Evolutionary conservation across 2,329 filamentous ascomycete genomes (phyloP).

Genomic region (Colletotrichum sp.): DNA sequence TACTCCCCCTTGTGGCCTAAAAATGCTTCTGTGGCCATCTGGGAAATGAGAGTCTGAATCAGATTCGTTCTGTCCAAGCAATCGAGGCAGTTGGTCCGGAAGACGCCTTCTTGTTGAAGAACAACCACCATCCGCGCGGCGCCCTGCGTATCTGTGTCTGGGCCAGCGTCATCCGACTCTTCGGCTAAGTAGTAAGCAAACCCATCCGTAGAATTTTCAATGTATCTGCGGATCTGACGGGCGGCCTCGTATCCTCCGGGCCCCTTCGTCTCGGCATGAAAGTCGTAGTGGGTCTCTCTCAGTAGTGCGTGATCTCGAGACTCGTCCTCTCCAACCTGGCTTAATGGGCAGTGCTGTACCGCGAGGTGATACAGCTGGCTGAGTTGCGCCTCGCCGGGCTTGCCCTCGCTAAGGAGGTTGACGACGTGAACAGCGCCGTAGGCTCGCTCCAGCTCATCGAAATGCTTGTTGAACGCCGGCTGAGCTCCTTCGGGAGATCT

Average conservation of each 20-base stretch:
- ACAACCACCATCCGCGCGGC: slow-evolving; percentile 66
- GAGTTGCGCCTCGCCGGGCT: slow-evolving; percentile 84
- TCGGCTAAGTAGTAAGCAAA: slow-evolving; percentile 94
- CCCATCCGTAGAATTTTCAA: slow-evolving; percentile 78
- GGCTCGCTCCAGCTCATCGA: slow-evolving; percentile 80
- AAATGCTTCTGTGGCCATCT: slow-evolving; percentile 89
- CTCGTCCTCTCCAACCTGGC: slow-evolving; percentile 58
- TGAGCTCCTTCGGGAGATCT: slow-evolving; percentile 89
- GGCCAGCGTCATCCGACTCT: slow-evolving; percentile 62
- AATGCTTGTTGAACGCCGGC: slow-evolving; percentile 94
- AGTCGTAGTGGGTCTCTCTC: slow-evolving; percentile 88
- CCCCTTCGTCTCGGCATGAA: slow-evolving; percentile 91
- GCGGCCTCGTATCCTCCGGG: slow-evolving; percentile 89
- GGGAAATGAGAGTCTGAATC: slow-evolving; percentile 93
- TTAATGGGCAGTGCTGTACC: slow-evolving; percentile 75
- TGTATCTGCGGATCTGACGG: slow-evolving; percentile 79
- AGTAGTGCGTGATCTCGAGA: slow-evolving; percentile 76
- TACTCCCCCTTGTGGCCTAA: slow-evolving; percentile 73
- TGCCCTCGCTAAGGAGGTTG: slow-evolving; percentile 90
- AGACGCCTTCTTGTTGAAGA: slow-evolving; percentile 92
- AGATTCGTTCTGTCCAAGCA: slow-evolving; percentile 95
- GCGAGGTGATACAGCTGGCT: slow-evolving; percentile 81
- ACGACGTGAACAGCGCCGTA: slow-evolving; percentile 94
- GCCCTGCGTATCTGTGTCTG: slow-evolving; percentile 37
- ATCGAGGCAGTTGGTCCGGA: slow-evolving; percentile 94